Evolutionary conservation across 2,329 filamentous ascomycete genomes (phyloP), one percentile per base, ranked within the genome.

Genomic region (Fusarium algeriense): DNA sequence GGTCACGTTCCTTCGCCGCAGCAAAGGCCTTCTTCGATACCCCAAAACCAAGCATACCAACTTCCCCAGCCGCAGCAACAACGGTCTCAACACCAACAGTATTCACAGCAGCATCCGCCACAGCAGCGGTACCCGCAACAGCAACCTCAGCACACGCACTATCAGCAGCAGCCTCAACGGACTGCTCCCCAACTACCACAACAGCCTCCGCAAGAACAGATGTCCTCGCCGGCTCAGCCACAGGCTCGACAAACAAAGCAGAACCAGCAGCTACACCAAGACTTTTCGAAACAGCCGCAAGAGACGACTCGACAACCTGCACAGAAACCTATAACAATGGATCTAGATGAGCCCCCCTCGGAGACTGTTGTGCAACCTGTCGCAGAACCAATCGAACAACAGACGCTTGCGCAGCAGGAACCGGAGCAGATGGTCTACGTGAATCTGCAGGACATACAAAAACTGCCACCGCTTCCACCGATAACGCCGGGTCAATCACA

Each of bases 371-470:
- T 46, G 26, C 50, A 62, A 14, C 46, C 70, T n/a, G 19, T 41
- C n/a, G 41, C 60, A n/a, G 67, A 75, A 35, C 48, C 66, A 38
- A 30, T 55, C 13, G 70, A 62, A 17, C 71, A 70, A n/a, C 71
- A 72, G 28, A 68, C 67, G 30, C 58, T 70, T 30, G 69, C 65
- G n/a, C 69, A 74, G 57, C 63, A 66, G n/a, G 67, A 70, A 30
- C 75, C 71, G 23, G 73, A 73, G 38, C 77, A 75, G 44, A 52
- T 78, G 54, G 76, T 80, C 46, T 82, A 80, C 70, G 81, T 83
- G 38, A 83, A 81, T 44, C 70, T 81, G 43, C 79, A 81, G 60
- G 80, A 82, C 48, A 81, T 83, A 20, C 80, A 82, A 48, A 77
- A 77, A 43, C 69, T 78, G 14, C 80, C 79, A 8, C 72, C 73